These are phyloP conservation scores for Flammula alnicola DNA, from an alignment of 1,284 basidiomycete genomes.

Conservation along the genomic window DNA sequence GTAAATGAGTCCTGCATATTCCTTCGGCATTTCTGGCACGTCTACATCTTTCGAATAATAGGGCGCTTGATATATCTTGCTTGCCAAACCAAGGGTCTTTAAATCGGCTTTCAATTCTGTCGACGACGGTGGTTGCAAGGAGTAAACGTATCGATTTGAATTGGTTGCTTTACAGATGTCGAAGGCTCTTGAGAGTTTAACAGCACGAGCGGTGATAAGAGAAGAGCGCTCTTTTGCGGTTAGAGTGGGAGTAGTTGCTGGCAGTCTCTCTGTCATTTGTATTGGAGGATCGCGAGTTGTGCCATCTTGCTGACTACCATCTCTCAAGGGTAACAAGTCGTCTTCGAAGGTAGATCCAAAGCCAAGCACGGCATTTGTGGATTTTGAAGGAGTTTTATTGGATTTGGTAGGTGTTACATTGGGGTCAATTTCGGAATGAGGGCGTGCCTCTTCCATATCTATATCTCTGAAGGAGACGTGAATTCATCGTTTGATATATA, in stretches of 20 bases:
- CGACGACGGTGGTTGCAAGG: constrained; percentile 56
- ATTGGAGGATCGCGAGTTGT: neutral
- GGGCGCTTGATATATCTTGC: constrained; percentile 75
- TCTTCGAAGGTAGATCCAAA: neutral
- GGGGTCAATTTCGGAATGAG: neutral
- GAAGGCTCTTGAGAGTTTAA: constrained; percentile 31
- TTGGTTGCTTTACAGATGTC: constrained; percentile 30
- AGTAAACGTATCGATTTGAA: constrained; percentile 54
- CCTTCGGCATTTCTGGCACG: constrained; percentile 68
- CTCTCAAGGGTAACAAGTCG: neutral
- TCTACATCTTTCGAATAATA: constrained; percentile 81
- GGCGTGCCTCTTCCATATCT: neutral
- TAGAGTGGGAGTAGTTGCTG: neutral
- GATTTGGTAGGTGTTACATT: neutral
- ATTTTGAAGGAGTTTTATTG: neutral
- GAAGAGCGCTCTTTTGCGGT: constrained; percentile 19
- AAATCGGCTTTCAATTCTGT: constrained; percentile 58
- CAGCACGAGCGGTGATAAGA: constrained; percentile 26
- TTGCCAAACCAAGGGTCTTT: constrained; percentile 56
- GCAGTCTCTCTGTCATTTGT: neutral
- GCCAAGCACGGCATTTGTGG: neutral
- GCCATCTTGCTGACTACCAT: neutral
- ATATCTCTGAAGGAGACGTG: neutral
- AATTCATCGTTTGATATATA: neutral
- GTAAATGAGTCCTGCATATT: constrained; percentile 84